Conservation (phyloP, 768 basidiomycete species). For the Leccinum longicurvipes region DNA sequence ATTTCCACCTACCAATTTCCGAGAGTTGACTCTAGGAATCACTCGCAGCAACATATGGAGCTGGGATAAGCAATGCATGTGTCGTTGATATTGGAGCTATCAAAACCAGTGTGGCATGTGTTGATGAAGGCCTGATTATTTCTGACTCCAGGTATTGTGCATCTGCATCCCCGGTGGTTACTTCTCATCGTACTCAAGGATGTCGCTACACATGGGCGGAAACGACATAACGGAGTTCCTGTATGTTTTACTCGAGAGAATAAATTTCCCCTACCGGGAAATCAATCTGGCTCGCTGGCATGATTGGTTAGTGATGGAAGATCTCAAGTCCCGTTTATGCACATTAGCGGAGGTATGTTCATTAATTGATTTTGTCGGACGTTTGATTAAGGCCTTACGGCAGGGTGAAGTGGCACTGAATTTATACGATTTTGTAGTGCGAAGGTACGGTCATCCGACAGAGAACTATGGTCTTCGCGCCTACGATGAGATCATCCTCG, state of each 20-base stretch:
- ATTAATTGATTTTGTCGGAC: constrained; percentile 2
- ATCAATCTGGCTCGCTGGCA: constrained; percentile 72
- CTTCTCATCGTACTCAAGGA: constrained; percentile 38
- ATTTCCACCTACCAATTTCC: not conserved
- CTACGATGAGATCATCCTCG: constrained; percentile 93
- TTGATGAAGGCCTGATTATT: constrained; percentile 90
- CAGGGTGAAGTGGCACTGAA: constrained; percentile 90
- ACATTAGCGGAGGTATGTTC: constrained; percentile 79
- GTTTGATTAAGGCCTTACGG: constrained; percentile 4
- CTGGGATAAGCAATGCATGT: constrained; percentile 92
- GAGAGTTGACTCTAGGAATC: constrained; percentile 60
- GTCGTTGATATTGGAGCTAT: constrained; percentile 92
- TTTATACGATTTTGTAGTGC: constrained; percentile 85
- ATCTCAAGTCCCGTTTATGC: constrained; percentile 80
- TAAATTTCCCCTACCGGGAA: constrained; percentile 86
- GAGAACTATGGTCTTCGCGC: constrained; percentile 87
- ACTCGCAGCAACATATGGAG: constrained; percentile 89
- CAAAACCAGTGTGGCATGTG: constrained; percentile 82
- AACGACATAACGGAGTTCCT: constrained; percentile 94
- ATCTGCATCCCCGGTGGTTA: not conserved
- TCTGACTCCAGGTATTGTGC: constrained; percentile 74
- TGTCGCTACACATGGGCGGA: constrained; percentile 84
- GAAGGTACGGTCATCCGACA: constrained; percentile 69
- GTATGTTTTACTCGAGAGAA: constrained; percentile 71
- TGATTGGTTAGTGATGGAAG: constrained; percentile 91